Base-by-base conservation (phyloP, 1,284 basidiomycete species). In the Ceratobasidium sp. region DNA sequence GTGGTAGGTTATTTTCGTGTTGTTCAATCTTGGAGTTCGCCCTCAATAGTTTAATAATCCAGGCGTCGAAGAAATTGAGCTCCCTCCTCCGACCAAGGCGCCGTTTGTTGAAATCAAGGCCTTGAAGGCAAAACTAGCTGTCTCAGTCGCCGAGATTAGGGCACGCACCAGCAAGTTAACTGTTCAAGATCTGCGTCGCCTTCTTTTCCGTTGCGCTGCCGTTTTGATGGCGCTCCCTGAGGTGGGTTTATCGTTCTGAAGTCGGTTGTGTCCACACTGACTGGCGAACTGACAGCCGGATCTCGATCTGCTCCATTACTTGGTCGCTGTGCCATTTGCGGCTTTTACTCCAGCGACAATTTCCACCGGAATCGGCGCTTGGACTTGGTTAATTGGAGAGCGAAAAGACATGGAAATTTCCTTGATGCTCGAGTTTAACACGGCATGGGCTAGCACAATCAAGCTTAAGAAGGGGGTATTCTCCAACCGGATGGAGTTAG, bases 361-460 rank as follows among this genome's bases (percentile, higher is more conserved):
- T 75, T 88, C 92, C 9, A 89, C 93, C 0, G 96, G 95, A 0
- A 92, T 96, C 64, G 95, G 98, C 81, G 92, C 94, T 4, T 99
- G 98, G 98, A 95, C 93, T 1, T 98, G 96, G 97, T 86, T 98
- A 0, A 93, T 98, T 63, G 90, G 94, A 19, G 93, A 96, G 80
- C 89, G 94, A 73, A 92, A 94, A 0, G 88, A 89, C 73, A 85
- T 89, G 29, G 90, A 92, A 80, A 85, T 92, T 81, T 90, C 83
- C 7, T 82, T 98, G 34, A 92, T 98, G 86, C 86, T 90, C 13
- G 96, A 98, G 80, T 89, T 99, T 73, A 85, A 94, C 37, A 88
- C 92, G 8, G 92, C 93, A 3, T 99, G 98, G 98, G 87, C 90
- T 51, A 86, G 88, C 76, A 94, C 93, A 1, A 92, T 97, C 76